Evolutionary conservation across 2,329 filamentous ascomycete species (phyloP).

Genomic region (Aspergillus eucalypticola): DNA sequence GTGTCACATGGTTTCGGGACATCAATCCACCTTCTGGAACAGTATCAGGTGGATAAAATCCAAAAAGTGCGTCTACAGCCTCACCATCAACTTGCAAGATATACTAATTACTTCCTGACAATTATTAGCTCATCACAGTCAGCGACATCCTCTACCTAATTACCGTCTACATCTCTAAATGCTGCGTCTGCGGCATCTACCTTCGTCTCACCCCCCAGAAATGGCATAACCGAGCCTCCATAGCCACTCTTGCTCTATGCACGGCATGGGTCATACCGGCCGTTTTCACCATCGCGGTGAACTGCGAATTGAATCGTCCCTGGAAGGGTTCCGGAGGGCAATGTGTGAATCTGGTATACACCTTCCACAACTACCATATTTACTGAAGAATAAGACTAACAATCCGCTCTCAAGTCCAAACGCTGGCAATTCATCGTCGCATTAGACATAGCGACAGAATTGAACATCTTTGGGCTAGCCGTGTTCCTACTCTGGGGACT

Average conservation of each 20-base stretch:
- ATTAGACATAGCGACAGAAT: conserved; percentile 39
- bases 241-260: conserved; percentile 37
- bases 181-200: conserved; percentile 45
- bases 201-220: conserved; percentile 48
- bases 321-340: conserved; percentile 33
- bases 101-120: neutral
- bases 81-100: neutral
- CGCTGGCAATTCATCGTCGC: conserved; percentile 39
- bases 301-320: conserved; percentile 42
- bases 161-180: conserved; percentile 42
- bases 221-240: conserved; percentile 40
- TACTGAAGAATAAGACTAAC: neutral
- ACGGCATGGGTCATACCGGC: conserved; percentile 43
- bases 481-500: conserved; percentile 33
- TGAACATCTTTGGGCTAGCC: conserved; percentile 34
- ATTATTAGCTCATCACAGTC: conserved; percentile 32
- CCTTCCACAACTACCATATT: no score
- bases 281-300: conserved; percentile 42
- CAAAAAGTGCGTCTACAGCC: conserved; percentile 27
- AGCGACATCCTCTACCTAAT: conserved; percentile 48
- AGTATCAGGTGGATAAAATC: conserved; percentile 24
- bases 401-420: conserved; percentile 19
- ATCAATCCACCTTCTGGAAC: conserved; percentile 30
- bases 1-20: conserved; percentile 38
- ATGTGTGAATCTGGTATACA: conserved; percentile 28